A percentile compares a stretch with the other conserved stretches of the same genome.
phyloP scores from a whole-genome alignment of 257 asterid species.

The Salvia rosmarinus region DNA sequence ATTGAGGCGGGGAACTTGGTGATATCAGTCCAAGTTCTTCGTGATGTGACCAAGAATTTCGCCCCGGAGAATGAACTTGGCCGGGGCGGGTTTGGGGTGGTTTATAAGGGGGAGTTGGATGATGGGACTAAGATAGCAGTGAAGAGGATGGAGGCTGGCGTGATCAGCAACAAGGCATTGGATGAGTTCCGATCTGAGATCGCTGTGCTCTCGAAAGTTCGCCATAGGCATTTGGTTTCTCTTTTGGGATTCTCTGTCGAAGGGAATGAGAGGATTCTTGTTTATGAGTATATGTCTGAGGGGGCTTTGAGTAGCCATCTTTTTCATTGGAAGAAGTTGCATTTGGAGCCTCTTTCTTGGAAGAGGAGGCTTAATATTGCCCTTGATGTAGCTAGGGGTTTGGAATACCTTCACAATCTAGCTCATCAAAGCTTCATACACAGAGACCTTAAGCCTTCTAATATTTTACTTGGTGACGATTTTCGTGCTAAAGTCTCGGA shows the following conservation, averaged over 20 bases:
- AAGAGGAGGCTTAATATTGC: slow-evolving; percentile 83
- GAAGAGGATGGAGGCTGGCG: slow-evolving; percentile 86
- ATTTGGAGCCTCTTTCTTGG: slow-evolving; percentile 90
- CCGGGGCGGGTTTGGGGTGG: slow-evolving; percentile 94
- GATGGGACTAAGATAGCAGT: slow-evolving; percentile 92
- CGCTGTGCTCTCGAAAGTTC: slow-evolving; percentile 81
- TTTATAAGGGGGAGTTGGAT: slow-evolving; percentile 78
- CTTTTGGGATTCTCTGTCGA: slow-evolving; percentile 73
- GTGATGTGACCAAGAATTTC: slow-evolving; percentile 75
- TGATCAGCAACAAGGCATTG: slow-evolving; percentile 64
- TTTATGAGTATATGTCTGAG: slow-evolving; percentile 88
- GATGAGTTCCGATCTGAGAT: slow-evolving; percentile 87
- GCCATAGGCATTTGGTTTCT: slow-evolving; percentile 89
- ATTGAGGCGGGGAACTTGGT: slow-evolving; percentile 75
- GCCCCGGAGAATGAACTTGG: slow-evolving; percentile 86
- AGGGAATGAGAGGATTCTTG: slow-evolving; percentile 78
- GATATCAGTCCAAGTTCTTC: slow-evolving; percentile 81
- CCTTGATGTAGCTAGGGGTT: slow-evolving; percentile 85
- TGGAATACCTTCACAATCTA: slow-evolving; percentile 79
- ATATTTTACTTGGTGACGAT: slow-evolving; percentile 79
- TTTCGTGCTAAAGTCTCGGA: slow-evolving; percentile 85
- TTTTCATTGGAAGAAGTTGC: slow-evolving; percentile 69
- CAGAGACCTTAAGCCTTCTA: slow-evolving; percentile 85
- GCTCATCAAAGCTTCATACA: slow-evolving; percentile 89
- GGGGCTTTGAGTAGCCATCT: slow-evolving; percentile 90